Evolutionary conservation across 2,329 filamentous ascomycete genomes (phyloP), one percentile per base, ranked within the genome.

Genomic region (Clarireedia monteithiana): DNA sequence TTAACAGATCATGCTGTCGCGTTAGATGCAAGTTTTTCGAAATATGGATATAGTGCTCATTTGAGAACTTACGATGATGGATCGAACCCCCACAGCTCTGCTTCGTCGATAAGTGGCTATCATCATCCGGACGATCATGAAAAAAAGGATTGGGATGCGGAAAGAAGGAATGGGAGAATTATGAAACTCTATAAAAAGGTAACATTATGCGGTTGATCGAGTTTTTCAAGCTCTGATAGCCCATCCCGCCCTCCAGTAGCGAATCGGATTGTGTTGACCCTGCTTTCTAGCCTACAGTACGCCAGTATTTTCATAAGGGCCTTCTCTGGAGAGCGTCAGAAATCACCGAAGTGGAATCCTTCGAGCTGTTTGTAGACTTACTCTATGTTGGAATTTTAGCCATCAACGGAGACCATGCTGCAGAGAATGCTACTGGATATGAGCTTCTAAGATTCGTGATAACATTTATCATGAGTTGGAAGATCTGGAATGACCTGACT

Each of bases 251-350:
- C 1, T 30, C 7, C 27, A 10, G 6, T 30, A 30, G 27, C 27
- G 6, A 30, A 30, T 9, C 6, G 7, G 27, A 30, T 30, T 30
- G 27, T 30, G 27, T 30, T 30, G 27, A 30, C 27, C 6, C 27
- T 30, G 7, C 27, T 30, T 44, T 17, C 6, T 14, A 67, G 65
- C 83, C 83, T 0, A 76, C 80, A 6, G 74, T 86, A 3, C 75
- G 82, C 57, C 83, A 86, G 70, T 85, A 85, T 69, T 85, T 85
- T 63, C 82, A 86, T 65, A 80, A 81, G 57, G 82, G 82, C 0
- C 73, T 86, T 12, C 68, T 86, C 6, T 86, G 83, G 83, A 74
- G 83, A 50, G 78, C 81, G 2, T 75, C 75, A 6, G 77, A 79
- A 50, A 71, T 74, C 20, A 80, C 82, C n/a, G 77, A 84, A 67